Conservation (phyloP, 2,329 filamentous ascomycete genomes). For the Phialophora tarda region DNA sequence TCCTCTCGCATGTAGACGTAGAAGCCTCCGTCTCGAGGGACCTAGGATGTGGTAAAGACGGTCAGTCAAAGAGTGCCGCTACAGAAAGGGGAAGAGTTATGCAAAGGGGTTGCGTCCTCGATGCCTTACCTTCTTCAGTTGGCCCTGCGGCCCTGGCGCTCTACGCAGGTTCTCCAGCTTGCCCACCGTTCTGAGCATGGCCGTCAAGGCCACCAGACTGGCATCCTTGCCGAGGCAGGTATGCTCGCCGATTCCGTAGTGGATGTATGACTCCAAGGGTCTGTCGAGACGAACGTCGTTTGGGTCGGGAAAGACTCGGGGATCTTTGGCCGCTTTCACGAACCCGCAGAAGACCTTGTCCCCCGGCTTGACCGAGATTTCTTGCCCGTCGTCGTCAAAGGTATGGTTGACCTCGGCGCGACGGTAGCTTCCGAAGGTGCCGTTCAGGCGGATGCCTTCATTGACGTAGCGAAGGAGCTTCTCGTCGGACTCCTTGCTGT, state of each 20-base stretch:
- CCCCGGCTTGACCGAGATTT: conserved; percentile 60
- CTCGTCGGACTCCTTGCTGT: conserved; percentile 64
- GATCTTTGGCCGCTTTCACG: conserved; percentile 62
- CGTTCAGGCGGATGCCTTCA: conserved; percentile 73
- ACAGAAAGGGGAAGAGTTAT: not conserved
- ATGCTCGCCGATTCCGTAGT: conserved; percentile 68
- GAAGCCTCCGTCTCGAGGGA: conserved; percentile 61
- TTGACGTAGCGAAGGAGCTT: conserved; percentile 71
- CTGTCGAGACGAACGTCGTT: conserved; percentile 67
- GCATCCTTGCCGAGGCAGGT: conserved; percentile 66
- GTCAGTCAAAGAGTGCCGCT: not conserved
- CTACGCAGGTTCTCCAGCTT: conserved; percentile 65
- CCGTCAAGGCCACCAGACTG: conserved; percentile 66
- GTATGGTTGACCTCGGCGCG: conserved; percentile 56
- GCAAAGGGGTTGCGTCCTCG: not conserved
- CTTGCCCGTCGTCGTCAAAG: conserved; percentile 55
- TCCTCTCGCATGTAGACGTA: conserved; percentile 70
- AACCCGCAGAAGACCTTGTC: conserved; percentile 70
- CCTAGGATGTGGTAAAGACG: conserved; percentile 35
- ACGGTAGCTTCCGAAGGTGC: conserved; percentile 67
- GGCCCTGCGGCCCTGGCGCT: conserved; percentile 67
- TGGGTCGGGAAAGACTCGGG: conserved; percentile 65
- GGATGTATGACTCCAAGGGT: conserved; percentile 67
- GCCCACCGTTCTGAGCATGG: conserved; percentile 72
- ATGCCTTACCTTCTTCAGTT: conserved; percentile 64